Percentiles rank a stretch among this genome's conserved stretches.
phyloP scores from a whole-genome alignment of 176 grass and related monocot genomes.

The Eleusine coracana region DNA sequence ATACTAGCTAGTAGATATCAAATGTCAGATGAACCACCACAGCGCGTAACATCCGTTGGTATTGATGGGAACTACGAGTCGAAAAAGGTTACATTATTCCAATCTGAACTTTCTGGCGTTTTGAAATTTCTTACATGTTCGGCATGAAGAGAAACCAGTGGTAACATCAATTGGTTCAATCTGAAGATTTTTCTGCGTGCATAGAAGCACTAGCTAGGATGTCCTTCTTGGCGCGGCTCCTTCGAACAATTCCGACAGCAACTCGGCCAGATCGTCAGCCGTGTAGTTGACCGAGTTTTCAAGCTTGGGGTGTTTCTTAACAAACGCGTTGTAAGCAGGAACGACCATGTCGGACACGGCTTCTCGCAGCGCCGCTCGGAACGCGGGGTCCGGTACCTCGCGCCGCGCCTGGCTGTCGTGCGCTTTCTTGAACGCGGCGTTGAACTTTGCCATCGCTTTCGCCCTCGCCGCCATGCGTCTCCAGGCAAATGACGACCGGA shows the following conservation, averaged over 20 bases:
- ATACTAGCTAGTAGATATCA: no score
- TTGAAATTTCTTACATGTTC: no score
- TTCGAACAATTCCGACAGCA: not conserved
- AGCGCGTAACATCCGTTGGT: no score
- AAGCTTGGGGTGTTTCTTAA: slow-evolving; percentile 24
- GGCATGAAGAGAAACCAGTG: no score
- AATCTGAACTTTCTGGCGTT: no score
- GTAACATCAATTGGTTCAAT: no score
- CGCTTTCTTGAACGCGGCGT: slow-evolving; percentile 6
- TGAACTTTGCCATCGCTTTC: slow-evolving; percentile 18
- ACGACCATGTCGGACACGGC: slow-evolving; percentile 24
- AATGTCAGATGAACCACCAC: no score
- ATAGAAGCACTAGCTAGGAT: no score
- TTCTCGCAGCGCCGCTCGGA: slow-evolving; percentile 15
- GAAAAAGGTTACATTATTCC: no score
- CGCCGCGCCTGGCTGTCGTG: not conserved
- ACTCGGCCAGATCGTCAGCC: not conserved
- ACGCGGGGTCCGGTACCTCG: slow-evolving; percentile 18
- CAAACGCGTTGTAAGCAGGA: slow-evolving; percentile 19
- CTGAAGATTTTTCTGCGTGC: no score
- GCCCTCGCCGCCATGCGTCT: not conserved
- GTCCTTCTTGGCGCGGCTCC: no score
- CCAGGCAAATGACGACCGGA: not conserved
- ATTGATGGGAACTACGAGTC: no score
- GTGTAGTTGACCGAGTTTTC: not conserved